phyloP scores from a whole-genome alignment of 805 yeast genomes.

The Cyberlindnera meyerae region DNA sequence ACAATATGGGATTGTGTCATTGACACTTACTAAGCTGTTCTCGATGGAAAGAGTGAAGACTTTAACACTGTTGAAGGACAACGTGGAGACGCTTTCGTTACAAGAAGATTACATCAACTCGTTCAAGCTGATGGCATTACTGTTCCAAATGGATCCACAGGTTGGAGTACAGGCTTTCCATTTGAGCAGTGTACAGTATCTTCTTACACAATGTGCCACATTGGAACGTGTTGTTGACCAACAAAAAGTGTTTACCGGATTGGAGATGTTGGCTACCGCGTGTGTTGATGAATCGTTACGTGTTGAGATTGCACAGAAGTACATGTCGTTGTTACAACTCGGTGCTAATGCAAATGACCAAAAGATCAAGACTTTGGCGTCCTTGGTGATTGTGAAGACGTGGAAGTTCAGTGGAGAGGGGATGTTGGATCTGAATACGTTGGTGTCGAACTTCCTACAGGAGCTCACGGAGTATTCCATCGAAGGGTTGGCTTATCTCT shows the following conservation, averaged over 20 bases:
- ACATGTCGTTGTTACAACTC: constrained; percentile 35
- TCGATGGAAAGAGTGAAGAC: constrained; percentile 8
- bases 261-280: constrained; percentile 38
- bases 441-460: constrained; percentile 28
- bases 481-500: constrained; percentile 49
- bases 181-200: constrained; percentile 24
- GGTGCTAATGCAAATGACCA: constrained; percentile 31
- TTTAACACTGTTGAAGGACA: constrained; percentile 15
- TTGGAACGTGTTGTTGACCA: no score
- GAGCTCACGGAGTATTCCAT: constrained; percentile 24
- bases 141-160: constrained; percentile 13
- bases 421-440: constrained; percentile 24
- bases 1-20: constrained; percentile 5
- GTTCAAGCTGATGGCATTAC: constrained; percentile 15
- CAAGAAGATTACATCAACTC: constrained; percentile 23
- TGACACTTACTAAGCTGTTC: constrained; percentile 15
- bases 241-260: constrained; percentile 22
- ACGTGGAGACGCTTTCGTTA: constrained; percentile 19
- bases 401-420: constrained; percentile 42
- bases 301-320: constrained; percentile 40
- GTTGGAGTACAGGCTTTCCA: constrained; percentile 21
- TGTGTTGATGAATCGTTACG: constrained; percentile 50
- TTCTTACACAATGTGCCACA: constrained; percentile 19
- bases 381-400: constrained; percentile 47
- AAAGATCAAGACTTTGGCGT: constrained; percentile 23